Percentiles rank a stretch among this genome's conserved stretches.
phyloP scores from a whole-genome alignment of 2,329 filamentous ascomycete species.

The Ophiocordyceps camponoti-saundersi region DNA sequence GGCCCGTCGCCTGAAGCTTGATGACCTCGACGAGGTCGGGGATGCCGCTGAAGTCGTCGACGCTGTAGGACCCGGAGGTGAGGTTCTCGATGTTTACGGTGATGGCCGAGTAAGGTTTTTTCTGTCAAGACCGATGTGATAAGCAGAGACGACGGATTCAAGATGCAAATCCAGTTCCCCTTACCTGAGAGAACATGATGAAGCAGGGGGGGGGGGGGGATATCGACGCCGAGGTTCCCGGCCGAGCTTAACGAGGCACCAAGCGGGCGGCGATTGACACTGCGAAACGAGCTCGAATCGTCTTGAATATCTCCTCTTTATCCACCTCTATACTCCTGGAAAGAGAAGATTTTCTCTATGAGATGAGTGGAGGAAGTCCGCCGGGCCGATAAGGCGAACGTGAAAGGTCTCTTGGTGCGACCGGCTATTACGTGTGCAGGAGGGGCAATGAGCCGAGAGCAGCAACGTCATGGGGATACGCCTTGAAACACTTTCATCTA shows the following conservation, averaged over 20 bases:
- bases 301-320: too few relatives aligned
- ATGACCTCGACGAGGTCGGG: conserved; percentile 91
- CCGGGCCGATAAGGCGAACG: too few relatives aligned
- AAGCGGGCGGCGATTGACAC: too few relatives aligned
- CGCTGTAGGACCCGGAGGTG: conserved; percentile 76
- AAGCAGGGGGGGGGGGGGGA: too few relatives aligned
- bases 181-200: neutral
- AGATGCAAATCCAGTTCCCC: neutral
- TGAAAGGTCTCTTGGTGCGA: neutral
- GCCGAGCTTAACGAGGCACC: too few relatives aligned
- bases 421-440: neutral
- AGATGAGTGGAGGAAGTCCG: too few relatives aligned
- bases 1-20: conserved; percentile 71
- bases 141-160: neutral
- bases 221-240: too few relatives aligned
- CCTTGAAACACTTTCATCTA: neutral
- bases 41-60: conserved; percentile 82
- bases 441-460: neutral
- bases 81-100: conserved; percentile 84
- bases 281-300: too few relatives aligned
- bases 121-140: conserved; percentile 5
- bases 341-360: too few relatives aligned
- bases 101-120: conserved; percentile 81
- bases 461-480: neutral
- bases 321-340: too few relatives aligned